Conservation (phyloP, 208 protist species). For the Acanthamoeba sp. region DNA sequence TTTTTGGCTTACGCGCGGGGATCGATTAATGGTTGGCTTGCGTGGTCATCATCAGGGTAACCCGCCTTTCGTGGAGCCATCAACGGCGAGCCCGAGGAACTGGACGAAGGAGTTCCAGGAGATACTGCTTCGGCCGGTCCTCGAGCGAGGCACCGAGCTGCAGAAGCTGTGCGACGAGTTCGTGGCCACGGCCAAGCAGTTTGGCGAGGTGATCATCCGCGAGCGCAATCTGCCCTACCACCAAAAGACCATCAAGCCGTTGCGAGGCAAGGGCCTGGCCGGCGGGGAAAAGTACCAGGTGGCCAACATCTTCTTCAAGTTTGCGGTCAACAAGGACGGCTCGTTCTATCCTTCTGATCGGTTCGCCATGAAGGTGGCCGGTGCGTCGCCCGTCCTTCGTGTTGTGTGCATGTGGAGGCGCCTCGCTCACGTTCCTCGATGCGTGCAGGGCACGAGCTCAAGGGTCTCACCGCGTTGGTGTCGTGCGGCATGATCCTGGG, state of each 20-base stretch:
- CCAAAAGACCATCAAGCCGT: constrained; percentile 67
- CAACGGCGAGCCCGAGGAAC: not conserved
- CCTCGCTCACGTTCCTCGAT: not conserved
- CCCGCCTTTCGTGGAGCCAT: not conserved
- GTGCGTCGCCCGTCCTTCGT: not conserved
- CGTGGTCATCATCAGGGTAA: not conserved
- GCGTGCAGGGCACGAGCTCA: constrained; percentile 80
- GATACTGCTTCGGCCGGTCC: constrained; percentile 39
- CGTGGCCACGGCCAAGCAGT: constrained; percentile 47
- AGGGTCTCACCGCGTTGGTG: constrained; percentile 81
- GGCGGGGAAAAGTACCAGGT: constrained; percentile 71
- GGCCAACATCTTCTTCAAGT: constrained; percentile 77
- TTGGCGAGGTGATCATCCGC: constrained; percentile 68
- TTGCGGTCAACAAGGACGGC: constrained; percentile 65
- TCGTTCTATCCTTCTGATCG: constrained; percentile 63
- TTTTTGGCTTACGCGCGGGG: not conserved
- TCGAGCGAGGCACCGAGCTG: constrained; percentile 70
- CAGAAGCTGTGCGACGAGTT: constrained; percentile 76
- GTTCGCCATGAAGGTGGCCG: constrained; percentile 75
- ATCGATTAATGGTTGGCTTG: not conserved
- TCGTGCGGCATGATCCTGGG: constrained; percentile 78
- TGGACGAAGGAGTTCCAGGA: constrained; percentile 76
- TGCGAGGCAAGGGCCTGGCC: constrained; percentile 68
- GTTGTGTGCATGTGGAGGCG: not conserved
- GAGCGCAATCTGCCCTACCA: constrained; percentile 71